Evolutionary conservation across 2,329 filamentous ascomycete species (phyloP).

Genomic region (Aureobasidium melanogenum): DNA sequence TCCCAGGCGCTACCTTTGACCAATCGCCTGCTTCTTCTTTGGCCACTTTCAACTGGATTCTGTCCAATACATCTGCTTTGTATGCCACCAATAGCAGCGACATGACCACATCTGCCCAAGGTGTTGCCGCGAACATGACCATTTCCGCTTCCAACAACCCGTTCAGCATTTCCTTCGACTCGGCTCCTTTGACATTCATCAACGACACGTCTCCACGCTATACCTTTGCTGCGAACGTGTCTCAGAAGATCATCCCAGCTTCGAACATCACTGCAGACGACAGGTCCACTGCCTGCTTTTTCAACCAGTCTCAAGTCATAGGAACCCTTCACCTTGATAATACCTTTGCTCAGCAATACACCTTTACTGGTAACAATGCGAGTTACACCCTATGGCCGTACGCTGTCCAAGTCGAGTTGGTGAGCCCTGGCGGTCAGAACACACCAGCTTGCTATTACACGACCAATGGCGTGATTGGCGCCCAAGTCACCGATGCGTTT

Average conservation of each 20-base stretch:
- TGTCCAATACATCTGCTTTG: conserved; percentile 34
- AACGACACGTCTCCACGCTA: conserved; percentile 46
- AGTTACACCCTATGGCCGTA: conserved; percentile 46
- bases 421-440: conserved; percentile 38
- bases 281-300: conserved; percentile 48
- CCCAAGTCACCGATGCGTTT: conserved; percentile 28
- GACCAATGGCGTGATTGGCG: conserved; percentile 28
- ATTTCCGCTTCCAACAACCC: conserved; percentile 47
- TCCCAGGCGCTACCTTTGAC: conserved; percentile 46
- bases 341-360: conserved; percentile 15
- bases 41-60: conserved; percentile 52
- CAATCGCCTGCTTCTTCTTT: conserved; percentile 31
- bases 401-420: conserved; percentile 48
- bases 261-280: conserved; percentile 36
- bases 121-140: conserved; percentile 27
- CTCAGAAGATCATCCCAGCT: conserved; percentile 45
- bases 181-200: conserved; percentile 41
- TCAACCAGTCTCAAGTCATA: conserved; percentile 46
- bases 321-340: conserved; percentile 46
- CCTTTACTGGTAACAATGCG: conserved; percentile 12
- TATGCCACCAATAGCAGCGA: conserved; percentile 42
- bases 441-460: conserved; percentile 47
- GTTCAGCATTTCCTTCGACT: conserved; percentile 48
- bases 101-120: conserved; percentile 46
- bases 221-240: conserved; percentile 46